These are phyloP conservation scores for Olyra latifolia DNA, from an alignment of 176 grass and related monocot species.

Conservation along the genomic window DNA sequence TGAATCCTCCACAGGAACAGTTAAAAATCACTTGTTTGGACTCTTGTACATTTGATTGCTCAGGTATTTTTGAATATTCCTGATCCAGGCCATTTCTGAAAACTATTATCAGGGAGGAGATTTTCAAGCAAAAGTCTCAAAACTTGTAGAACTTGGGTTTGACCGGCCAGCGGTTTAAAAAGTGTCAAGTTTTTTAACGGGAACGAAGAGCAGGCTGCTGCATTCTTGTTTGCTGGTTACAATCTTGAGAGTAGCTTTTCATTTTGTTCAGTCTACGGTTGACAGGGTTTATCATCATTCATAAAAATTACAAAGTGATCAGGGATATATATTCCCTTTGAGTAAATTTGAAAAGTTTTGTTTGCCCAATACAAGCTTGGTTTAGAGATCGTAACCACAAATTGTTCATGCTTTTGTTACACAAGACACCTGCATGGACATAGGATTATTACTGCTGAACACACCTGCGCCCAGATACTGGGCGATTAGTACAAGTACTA, in stretches of 20 bases:
- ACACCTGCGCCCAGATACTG: too few species aligned
- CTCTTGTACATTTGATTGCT: neutral
- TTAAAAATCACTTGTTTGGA: neutral
- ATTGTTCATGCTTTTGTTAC: slow-evolving; percentile 24
- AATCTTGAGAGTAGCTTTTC: neutral
- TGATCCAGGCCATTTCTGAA: neutral
- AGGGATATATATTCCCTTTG: neutral
- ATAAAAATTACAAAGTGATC: slow-evolving; percentile 28
- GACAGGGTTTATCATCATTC: slow-evolving; percentile 32
- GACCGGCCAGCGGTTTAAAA: slow-evolving; percentile 67
- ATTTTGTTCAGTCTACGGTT: slow-evolving; percentile 11
- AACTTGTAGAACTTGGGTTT: slow-evolving; percentile 89
- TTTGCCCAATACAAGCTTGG: neutral
- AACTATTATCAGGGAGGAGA: slow-evolving; percentile 53
- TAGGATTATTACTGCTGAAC: too few species aligned
- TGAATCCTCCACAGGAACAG: slow-evolving; percentile 43
- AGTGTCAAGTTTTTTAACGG: slow-evolving; percentile 77
- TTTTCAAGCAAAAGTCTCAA: slow-evolving; percentile 71
- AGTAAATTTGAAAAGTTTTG: neutral
- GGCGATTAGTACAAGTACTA: too few species aligned
- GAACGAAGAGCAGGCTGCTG: slow-evolving; percentile 91
- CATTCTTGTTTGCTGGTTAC: slow-evolving; percentile 87
- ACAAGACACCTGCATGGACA: slow-evolving; percentile 7
- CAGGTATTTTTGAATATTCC: neutral
- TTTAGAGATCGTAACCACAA: slow-evolving; percentile 9